Conservation (phyloP, 2,329 filamentous ascomycete species). For the Fusarium globosum region DNA sequence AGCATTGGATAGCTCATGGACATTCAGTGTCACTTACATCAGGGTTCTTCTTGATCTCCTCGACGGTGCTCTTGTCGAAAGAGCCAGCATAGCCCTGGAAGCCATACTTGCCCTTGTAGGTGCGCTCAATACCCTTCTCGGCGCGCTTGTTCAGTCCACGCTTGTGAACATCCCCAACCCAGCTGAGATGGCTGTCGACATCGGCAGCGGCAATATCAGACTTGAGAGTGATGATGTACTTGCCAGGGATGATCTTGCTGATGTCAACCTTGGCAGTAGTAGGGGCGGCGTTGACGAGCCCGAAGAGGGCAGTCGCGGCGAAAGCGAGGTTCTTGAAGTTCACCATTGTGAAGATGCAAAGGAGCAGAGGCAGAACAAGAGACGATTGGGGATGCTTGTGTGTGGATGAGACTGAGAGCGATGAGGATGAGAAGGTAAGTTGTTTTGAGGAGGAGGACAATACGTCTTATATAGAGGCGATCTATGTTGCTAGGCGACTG, state of each 20-base stretch:
- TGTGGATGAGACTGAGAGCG: slow-evolving; percentile 13
- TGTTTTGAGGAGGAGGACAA: neutral
- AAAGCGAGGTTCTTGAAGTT: slow-evolving; percentile 46
- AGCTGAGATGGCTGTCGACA: slow-evolving; percentile 60
- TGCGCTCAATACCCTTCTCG: slow-evolving; percentile 49
- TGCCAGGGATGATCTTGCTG: slow-evolving; percentile 49
- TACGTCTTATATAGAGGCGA: slow-evolving; percentile 38
- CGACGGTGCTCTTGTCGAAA: slow-evolving; percentile 55
- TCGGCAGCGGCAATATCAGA: slow-evolving; percentile 56
- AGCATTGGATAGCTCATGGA: neutral
- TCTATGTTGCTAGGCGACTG: neutral
- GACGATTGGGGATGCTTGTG: slow-evolving; percentile 12
- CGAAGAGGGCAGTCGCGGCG: slow-evolving; percentile 41
- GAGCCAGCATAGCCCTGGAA: slow-evolving; percentile 57
- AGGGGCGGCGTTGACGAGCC: slow-evolving; percentile 38
- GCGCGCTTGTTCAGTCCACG: slow-evolving; percentile 63
- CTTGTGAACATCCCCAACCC: slow-evolving; percentile 64
- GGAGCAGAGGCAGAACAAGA: neutral
- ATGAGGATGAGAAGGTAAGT: slow-evolving; percentile 17
- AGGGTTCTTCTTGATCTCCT: slow-evolving; percentile 54
- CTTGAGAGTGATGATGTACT: slow-evolving; percentile 73
- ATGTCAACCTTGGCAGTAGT: slow-evolving; percentile 33
- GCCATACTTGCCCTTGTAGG: slow-evolving; percentile 45
- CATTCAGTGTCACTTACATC: slow-evolving; percentile 50
- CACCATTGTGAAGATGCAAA: slow-evolving; percentile 43